These are phyloP conservation scores for Phytophthora multivora DNA, from an alignment of 352 stramenopile genomes.

Conservation along the genomic window DNA sequence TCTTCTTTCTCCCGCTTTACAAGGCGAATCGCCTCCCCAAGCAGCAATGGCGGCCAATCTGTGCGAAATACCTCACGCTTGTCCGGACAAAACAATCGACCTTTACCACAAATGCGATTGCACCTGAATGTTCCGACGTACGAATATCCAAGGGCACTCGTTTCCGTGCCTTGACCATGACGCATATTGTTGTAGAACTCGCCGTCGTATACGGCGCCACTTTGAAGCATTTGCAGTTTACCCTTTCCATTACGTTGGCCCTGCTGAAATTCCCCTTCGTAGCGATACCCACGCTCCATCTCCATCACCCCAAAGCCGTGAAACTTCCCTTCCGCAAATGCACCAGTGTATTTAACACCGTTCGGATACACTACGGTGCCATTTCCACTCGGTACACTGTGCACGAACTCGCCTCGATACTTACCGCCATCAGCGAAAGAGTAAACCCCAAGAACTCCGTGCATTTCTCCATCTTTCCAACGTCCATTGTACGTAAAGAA, in stretches of 20 bases:
- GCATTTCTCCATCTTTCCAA: constrained; percentile 77
- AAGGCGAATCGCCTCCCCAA: constrained; percentile 63
- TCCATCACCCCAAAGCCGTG: constrained; percentile 72
- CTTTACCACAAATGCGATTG: constrained; percentile 67
- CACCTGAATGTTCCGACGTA: constrained; percentile 57
- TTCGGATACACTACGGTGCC: constrained; percentile 70
- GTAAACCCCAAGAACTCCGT: constrained; percentile 64
- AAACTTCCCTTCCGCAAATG: constrained; percentile 59
- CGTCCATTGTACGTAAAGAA: constrained; percentile 75
- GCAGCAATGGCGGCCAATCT: constrained; percentile 63
- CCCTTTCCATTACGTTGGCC: constrained; percentile 52
- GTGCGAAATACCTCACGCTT: constrained; percentile 46
- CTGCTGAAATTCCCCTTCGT: constrained; percentile 63
- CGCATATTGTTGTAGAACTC: constrained; percentile 70
- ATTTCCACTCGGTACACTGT: constrained; percentile 45
- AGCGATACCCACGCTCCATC: constrained; percentile 48
- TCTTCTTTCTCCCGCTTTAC: constrained; percentile 46
- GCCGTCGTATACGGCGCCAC: constrained; percentile 60
- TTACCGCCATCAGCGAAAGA: constrained; percentile 73
- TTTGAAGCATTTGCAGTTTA: constrained; percentile 48
- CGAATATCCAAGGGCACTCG: constrained; percentile 57
- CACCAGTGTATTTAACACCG: constrained; percentile 70
- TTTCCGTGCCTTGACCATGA: constrained; percentile 68
- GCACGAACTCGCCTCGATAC: constrained; percentile 61
- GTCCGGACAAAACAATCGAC: constrained; percentile 48